Percentiles rank a stretch among this genome's conserved stretches.
These are phyloP conservation scores for Heracleum sosnowskyi DNA, from an alignment of 129 eudicot genomes.

Conservation along the genomic window DNA sequence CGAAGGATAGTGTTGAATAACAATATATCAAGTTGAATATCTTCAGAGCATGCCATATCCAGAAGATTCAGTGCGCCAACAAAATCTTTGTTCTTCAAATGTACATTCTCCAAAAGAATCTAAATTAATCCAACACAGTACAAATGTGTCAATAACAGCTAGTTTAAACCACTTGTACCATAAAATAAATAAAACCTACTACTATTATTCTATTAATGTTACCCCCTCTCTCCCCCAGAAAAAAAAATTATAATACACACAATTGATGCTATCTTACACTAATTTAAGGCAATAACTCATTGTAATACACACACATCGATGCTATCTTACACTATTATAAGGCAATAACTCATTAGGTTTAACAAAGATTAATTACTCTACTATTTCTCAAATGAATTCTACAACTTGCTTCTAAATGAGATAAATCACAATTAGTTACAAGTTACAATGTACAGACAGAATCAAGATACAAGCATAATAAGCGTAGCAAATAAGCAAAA, in stretches of 20 bases:
- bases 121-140: slow-evolving; percentile 19
- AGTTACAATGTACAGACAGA: neutral
- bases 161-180: neutral
- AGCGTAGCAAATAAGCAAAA: neutral
- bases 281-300: neutral
- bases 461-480: neutral
- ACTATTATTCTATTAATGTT: neutral
- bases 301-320: too few species aligned
- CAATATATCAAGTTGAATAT: slow-evolving; percentile 51
- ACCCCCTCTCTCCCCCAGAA: neutral
- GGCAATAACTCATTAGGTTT: neutral
- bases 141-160: slow-evolving; percentile 2
- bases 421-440: neutral
- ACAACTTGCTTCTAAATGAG: neutral
- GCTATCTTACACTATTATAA: neutral
- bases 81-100: slow-evolving; percentile 41
- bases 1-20: slow-evolving; percentile 57
- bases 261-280: neutral
- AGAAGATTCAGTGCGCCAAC: slow-evolving; percentile 53
- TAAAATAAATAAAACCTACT: neutral
- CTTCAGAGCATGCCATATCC: slow-evolving; percentile 44
- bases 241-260: too few species aligned
- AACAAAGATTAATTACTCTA: neutral
- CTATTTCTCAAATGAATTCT: neutral
- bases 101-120: slow-evolving; percentile 42